phyloP scores from a whole-genome alignment of 148 eudicot species.

The Rhododendron griersonianum region DNA sequence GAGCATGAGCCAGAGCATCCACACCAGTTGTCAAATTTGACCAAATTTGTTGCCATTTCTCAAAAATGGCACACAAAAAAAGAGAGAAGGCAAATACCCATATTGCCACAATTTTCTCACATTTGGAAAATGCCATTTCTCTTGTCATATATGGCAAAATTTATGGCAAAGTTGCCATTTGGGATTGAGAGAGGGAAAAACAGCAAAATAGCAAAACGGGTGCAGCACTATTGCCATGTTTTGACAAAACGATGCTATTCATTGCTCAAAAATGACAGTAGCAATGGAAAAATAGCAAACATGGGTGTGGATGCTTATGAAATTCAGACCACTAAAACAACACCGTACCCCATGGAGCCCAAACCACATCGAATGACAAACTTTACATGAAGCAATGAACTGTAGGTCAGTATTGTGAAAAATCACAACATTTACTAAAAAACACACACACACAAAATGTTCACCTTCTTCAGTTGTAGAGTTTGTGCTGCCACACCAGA shows the following conservation, averaged over 20 bases:
- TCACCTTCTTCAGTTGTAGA: conserved; percentile 85
- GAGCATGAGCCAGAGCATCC: background rate
- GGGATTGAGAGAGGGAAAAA: too few relatives aligned
- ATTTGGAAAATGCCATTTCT: too few relatives aligned
- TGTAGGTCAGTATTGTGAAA: background rate
- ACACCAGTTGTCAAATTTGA: background rate
- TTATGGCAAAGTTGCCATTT: too few relatives aligned
- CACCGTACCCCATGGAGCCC: background rate
- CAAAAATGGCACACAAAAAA: background rate
- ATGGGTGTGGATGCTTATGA: background rate
- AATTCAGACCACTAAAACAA: background rate
- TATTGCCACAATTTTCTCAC: too few relatives aligned
- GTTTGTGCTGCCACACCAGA: conserved; percentile 98
- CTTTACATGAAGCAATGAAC: background rate
- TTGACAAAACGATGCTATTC: too few relatives aligned
- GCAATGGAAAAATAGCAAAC: too few relatives aligned
- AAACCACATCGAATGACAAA: background rate
- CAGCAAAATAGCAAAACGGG: too few relatives aligned
- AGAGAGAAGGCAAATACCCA: background rate
- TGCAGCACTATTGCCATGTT: too few relatives aligned
- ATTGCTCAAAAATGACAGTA: too few relatives aligned
- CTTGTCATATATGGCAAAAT: too few relatives aligned
- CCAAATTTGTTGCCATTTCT: background rate
- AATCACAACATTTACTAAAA: background rate
- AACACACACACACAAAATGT: background rate